A percentile compares a stretch with the other conserved stretches of the same genome.
Conservation (phyloP, 129 eudicot genomes). For the Oenanthe sinensis region DNA sequence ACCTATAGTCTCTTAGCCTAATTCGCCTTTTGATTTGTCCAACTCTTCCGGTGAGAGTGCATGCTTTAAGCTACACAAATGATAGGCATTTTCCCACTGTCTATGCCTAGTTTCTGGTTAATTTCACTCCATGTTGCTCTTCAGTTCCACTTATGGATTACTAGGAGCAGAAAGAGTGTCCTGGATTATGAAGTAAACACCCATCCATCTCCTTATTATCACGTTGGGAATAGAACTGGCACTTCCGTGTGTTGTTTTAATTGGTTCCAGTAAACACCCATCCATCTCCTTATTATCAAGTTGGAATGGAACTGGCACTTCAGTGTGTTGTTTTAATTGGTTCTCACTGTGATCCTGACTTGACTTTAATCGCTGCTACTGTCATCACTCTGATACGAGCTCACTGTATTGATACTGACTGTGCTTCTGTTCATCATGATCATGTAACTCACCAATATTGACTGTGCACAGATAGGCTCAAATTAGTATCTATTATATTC, state of each 20-base stretch:
- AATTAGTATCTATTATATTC: too few species aligned
- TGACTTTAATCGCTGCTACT: neutral
- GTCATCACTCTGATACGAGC: neutral
- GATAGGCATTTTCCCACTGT: neutral
- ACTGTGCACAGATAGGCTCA: neutral
- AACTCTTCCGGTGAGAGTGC: neutral
- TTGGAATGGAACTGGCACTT: neutral
- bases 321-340: neutral
- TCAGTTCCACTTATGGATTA: neutral
- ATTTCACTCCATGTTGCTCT: neutral
- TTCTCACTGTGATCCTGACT: neutral
- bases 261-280: neutral
- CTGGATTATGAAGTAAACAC: neutral
- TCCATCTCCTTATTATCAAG: neutral
- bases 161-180: neutral
- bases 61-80: neutral
- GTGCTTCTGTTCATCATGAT: neutral
- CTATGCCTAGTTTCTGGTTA: neutral
- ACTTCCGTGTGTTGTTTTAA: neutral
- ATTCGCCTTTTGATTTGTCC: neutral
- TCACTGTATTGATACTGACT: neutral
- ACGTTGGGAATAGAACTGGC: neutral
- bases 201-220: neutral
- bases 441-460: neutral
- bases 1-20: slow-evolving; percentile 6